Evolutionary conservation across 2,329 filamentous ascomycete species (phyloP), one percentile per base, ranked within the genome.

Genomic region (Trichothecium roseum): DNA sequence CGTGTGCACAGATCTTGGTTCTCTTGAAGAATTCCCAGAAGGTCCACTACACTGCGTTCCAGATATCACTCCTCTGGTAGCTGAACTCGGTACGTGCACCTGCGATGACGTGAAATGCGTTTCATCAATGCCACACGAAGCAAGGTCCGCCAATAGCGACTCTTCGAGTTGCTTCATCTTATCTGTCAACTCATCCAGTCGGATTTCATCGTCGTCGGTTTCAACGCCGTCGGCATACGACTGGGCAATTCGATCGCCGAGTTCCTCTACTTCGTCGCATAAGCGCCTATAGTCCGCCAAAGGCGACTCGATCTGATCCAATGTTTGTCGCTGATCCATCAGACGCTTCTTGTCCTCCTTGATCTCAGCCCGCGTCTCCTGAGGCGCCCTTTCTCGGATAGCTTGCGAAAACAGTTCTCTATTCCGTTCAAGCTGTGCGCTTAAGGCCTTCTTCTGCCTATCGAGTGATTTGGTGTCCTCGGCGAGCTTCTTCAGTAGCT

Each of bases 181-280:
- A 33, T 59, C 58, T 9, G 62, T 61, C 27, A 76, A 47, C 26
- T 65, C 57, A 39, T 74, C 69, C 8, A 75, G 52, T 28, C 56
- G 60, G 24, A 51, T 47, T 44, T 76, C 71, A 16, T 72, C 67
- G 8, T 67, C 63, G 3, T 68, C 63, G 1, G 66, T 74, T 32
- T 74, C 64, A 12, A 66, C 48, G 17, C 63, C 63, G 8, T 69
- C 60, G 12, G 60, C 62, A 40, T 74, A 77, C 1, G 66, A 66
- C 38, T 68, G 56, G 3, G 61, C 59, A 33, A 76, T 63, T 34
- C 61, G 56, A 32, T 62, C 51, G 1, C 68, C 56, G 16, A 76
- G 50, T 5, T 55, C 48, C 39, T 74, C 64, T 30, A 62, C 61
- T 41, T 66, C 61, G 13, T 52, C 51, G 28, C 54, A 54, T 10